These are phyloP conservation scores for Coemansia sp. DNA, from an alignment of 192 early-diverging fungal species.

Conservation along the genomic window DNA sequence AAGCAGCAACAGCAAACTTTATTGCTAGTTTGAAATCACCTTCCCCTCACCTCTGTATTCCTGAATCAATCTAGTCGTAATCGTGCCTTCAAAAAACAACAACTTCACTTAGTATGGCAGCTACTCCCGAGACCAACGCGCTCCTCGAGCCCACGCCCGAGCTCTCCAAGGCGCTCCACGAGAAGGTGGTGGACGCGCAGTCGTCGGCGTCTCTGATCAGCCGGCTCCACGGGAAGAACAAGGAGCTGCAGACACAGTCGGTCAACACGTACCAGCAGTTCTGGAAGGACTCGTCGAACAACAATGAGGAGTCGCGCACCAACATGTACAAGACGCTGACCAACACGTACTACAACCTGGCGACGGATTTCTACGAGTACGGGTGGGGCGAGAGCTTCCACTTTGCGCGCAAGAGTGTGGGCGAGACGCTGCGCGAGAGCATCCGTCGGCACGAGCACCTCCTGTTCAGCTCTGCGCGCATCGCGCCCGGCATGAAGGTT, in stretches of 20 bases:
- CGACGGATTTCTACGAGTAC: slow-evolving; percentile 83
- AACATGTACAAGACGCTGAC: slow-evolving; percentile 67
- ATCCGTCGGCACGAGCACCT: slow-evolving; percentile 92
- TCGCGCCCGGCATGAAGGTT: slow-evolving; percentile 70
- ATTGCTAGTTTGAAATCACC: background rate
- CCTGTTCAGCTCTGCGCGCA: slow-evolving; percentile 72
- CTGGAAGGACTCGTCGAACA: slow-evolving; percentile 64
- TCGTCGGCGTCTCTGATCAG: slow-evolving; percentile 43
- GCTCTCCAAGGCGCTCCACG: slow-evolving; percentile 50
- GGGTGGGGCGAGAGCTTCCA: slow-evolving; percentile 93
- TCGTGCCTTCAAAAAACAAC: slow-evolving; percentile 13
- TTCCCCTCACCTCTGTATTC: background rate
- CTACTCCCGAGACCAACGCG: background rate
- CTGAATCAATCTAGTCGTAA: no score
- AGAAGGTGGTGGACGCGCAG: slow-evolving; percentile 39
- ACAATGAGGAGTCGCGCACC: slow-evolving; percentile 63
- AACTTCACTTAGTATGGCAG: background rate
- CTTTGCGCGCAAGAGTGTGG: slow-evolving; percentile 80
- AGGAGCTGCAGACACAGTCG: slow-evolving; percentile 64
- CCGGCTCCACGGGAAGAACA: slow-evolving; percentile 61
- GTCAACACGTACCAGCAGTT: slow-evolving; percentile 71
- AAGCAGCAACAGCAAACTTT: no score
- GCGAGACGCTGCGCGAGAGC: slow-evolving; percentile 74
- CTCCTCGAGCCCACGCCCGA: slow-evolving; percentile 53
- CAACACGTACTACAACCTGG: slow-evolving; percentile 82